These are phyloP conservation scores for Ambrosia artemisiifolia DNA, from an alignment of 129 eudicot genomes.

Conservation along the genomic window DNA sequence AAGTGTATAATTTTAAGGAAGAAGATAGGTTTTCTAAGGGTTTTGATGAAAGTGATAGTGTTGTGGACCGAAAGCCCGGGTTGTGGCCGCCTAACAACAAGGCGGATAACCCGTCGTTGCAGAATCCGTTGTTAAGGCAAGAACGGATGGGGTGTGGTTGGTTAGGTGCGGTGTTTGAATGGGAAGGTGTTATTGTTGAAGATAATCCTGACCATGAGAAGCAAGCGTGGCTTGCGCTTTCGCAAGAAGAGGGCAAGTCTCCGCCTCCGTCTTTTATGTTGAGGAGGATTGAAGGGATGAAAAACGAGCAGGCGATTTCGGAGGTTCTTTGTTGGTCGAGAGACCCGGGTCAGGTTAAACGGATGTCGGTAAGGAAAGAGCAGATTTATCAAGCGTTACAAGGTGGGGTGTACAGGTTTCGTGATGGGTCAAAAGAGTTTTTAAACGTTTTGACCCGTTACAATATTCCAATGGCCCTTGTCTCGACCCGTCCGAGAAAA, in stretches of 20 bases:
- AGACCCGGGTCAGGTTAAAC: constrained; percentile 57
- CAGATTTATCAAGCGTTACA: constrained; percentile 69
- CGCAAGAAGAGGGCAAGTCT: constrained; percentile 82
- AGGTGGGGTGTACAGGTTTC: constrained; percentile 68
- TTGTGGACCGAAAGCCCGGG: constrained; percentile 43
- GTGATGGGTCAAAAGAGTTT: constrained; percentile 77
- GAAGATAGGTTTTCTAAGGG: constrained; percentile 35
- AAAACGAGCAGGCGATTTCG: constrained; percentile 92
- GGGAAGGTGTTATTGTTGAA: constrained; percentile 93
- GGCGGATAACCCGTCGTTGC: constrained; percentile 67
- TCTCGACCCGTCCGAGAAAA: constrained; percentile 79
- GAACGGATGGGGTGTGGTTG: constrained; percentile 97
- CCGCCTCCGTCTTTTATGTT: constrained; percentile 67
- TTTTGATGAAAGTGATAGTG: constrained; percentile 33
- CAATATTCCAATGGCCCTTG: constrained; percentile 90
- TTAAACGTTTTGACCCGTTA: constrained; percentile 56
- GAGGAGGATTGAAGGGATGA: constrained; percentile 85
- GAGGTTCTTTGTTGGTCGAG: constrained; percentile 97
- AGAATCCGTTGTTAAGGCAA: constrained; percentile 76
- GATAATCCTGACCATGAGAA: constrained; percentile 81
- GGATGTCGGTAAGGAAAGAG: constrained; percentile 74
- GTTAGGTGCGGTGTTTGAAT: constrained; percentile 91
- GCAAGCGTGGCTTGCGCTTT: constrained; percentile 75
- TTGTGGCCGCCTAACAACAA: constrained; percentile 84
- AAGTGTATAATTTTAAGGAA: constrained; percentile 45